phyloP scores from a whole-genome alignment of 1,284 basidiomycete species.

The Hemileia vastatrix region DNA sequence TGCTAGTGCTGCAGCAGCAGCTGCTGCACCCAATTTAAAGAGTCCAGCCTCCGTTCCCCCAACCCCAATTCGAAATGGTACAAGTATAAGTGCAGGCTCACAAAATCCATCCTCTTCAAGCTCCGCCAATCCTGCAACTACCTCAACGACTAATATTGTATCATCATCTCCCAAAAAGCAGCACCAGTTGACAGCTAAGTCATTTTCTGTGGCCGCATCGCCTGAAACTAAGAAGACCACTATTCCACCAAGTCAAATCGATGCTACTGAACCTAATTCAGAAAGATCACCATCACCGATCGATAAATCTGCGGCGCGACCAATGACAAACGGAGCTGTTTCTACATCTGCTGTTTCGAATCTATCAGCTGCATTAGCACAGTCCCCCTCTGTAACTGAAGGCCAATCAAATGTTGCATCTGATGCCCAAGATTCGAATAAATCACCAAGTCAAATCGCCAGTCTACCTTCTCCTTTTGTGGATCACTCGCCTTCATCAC shows the following conservation, averaged over 20 bases:
- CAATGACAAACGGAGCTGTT: neutral
- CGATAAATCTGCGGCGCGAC: no score
- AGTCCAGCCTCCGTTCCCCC: slow-evolving; percentile 5
- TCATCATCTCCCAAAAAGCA: slow-evolving; percentile 20
- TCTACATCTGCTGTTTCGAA: neutral
- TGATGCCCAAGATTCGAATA: slow-evolving; percentile 47
- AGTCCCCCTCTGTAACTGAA: no score
- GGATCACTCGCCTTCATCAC: neutral
- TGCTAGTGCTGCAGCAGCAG: slow-evolving; percentile 80
- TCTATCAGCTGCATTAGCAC: slow-evolving; percentile 1
- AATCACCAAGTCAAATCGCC: slow-evolving; percentile 25
- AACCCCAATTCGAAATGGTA: slow-evolving; percentile 20
- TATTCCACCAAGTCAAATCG: neutral
- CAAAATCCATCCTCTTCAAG: slow-evolving; percentile 1
- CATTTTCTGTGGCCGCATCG: slow-evolving; percentile 46
- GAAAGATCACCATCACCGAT: slow-evolving; percentile 3
- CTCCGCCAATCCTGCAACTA: slow-evolving; percentile 17
- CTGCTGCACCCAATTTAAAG: slow-evolving; percentile 48
- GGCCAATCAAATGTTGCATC: slow-evolving; percentile 61
- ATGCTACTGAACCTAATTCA: neutral
- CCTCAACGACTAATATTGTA: slow-evolving; percentile 34
- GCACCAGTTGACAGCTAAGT: slow-evolving; percentile 43
- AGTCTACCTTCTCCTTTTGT: no score
- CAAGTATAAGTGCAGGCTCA: slow-evolving; percentile 20
- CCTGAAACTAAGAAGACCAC: slow-evolving; percentile 46